phyloP scores from a whole-genome alignment of 352 stramenopile genomes.

The Pythium myriotylum region DNA sequence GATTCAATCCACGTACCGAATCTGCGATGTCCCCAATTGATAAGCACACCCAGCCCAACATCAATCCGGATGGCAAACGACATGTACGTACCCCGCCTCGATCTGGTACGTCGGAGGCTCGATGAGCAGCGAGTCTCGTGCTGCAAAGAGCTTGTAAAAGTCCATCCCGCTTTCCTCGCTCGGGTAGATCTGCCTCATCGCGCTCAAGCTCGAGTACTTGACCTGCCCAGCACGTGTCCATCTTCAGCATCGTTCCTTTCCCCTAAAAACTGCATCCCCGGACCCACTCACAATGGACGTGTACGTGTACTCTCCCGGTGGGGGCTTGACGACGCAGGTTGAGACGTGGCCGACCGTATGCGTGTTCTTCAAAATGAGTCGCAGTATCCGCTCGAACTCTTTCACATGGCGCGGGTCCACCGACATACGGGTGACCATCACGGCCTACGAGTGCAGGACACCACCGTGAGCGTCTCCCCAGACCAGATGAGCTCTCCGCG shows the following conservation, averaged over 20 bases:
- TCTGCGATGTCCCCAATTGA: constrained; percentile 15
- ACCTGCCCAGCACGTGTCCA: constrained; percentile 37
- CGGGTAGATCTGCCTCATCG: constrained; percentile 78
- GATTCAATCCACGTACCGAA: constrained; percentile 87
- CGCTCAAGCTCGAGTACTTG: constrained; percentile 74
- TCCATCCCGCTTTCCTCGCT: constrained; percentile 65
- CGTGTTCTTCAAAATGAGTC: constrained; percentile 81
- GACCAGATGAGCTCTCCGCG: too few relatives aligned
- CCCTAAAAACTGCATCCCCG: too few relatives aligned
- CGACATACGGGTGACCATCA: constrained; percentile 84
- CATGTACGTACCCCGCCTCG: constrained; percentile 56
- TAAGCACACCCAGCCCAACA: neutral
- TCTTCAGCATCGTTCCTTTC: neutral
- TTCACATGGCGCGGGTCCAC: constrained; percentile 73
- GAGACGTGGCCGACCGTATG: constrained; percentile 81
- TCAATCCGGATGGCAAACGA: neutral
- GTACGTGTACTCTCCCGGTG: constrained; percentile 75
- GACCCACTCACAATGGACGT: constrained; percentile 64
- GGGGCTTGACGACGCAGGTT: constrained; percentile 78
- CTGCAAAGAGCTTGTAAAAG: constrained; percentile 79
- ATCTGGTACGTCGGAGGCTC: constrained; percentile 85
- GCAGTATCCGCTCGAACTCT: constrained; percentile 78
- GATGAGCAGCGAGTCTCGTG: constrained; percentile 73
- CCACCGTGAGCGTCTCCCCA: too few relatives aligned
- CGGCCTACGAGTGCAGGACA: constrained; percentile 36